A percentile compares a stretch with the other conserved stretches of the same genome.
These are phyloP conservation scores for Schizochytrium sp. DNA, from an alignment of 108 stramenopile species.

Conservation along the genomic window DNA sequence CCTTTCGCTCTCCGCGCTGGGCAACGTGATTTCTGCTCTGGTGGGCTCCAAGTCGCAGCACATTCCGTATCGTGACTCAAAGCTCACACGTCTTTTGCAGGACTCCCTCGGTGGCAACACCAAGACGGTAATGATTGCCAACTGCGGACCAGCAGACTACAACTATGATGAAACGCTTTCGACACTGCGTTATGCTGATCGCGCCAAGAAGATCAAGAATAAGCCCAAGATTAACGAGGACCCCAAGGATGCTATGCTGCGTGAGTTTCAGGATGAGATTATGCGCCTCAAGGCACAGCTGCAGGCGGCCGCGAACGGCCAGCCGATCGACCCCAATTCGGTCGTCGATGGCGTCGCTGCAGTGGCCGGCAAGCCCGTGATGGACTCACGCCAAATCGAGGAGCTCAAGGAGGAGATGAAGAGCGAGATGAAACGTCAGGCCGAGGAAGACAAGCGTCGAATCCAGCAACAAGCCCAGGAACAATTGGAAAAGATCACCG, in stretches of 20 bases:
- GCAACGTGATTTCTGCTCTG: conserved; percentile 84
- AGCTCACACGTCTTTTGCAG: conserved; percentile 94
- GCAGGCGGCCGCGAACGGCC: neutral
- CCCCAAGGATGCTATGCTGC: conserved; percentile 86
- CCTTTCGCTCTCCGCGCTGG: conserved; percentile 52
- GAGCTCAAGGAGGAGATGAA: conserved; percentile 31
- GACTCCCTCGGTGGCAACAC: conserved; percentile 90
- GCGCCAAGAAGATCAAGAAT: conserved; percentile 99
- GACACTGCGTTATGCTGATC: conserved; percentile 91
- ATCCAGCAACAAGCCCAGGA: conserved; percentile 45
- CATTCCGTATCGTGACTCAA: conserved; percentile 96
- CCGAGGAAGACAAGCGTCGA: conserved; percentile 37
- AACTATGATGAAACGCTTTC: conserved; percentile 95
- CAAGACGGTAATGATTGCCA: conserved; percentile 82
- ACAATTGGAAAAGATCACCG: conserved; percentile 42
- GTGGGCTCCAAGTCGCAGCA: conserved; percentile 84
- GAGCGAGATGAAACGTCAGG: conserved; percentile 34
- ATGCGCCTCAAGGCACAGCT: conserved; percentile 35
- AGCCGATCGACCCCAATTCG: neutral
- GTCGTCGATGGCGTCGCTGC: neutral
- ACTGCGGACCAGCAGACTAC: conserved; percentile 92
- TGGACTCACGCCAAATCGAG: conserved; percentile 26
- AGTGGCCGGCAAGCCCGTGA: conserved; percentile 15
- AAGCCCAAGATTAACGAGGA: conserved; percentile 95
- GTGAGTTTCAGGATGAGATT: conserved; percentile 74